Base-by-base conservation (phyloP, 1,284 basidiomycete genomes). In the Apiotrichum porosum region DNA sequence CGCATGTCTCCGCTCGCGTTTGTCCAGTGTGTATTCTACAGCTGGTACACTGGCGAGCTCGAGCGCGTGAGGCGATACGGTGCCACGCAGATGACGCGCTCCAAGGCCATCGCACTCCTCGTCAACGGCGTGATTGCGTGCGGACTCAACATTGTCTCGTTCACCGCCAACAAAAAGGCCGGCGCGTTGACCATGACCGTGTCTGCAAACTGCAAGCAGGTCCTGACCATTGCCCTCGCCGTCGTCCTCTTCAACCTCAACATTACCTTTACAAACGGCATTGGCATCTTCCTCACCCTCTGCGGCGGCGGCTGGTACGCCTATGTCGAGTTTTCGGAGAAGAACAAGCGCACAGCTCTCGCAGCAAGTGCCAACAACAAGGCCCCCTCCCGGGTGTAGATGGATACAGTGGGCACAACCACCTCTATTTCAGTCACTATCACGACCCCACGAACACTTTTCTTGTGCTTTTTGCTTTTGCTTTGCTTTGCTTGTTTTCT, bases 1-100 rank as follows among this genome's bases (percentile, higher is more conserved):
- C 81, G 85, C 41, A 85, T 89, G 79, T 87, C 85, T 0, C 91
- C 90, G 0, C 78, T 95, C 32, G 91, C 92, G 0, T 88, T 91
- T 70, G 76, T 88, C 40, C 86, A 94, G 68, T 92, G 90, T 60
- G 76, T 88, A 6, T 58, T 84, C 6, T 81, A 88, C 43, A 87
- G 87, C 1, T 80, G 84, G 62, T 72, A 80, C 42, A 83, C 82
- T 2, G 92, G 91, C 18, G 92, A 97, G 72, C 76, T 92, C 9
- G 78, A 79, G 6, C 75, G 78, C 3, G 82, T 89, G 26, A 72
- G 79, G 14, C 70, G 67, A 37, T 83, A 80, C 62, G 77, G 78
- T 14, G 68, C 74, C 9, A 73, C 71, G 21, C 76, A 82, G 61
- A 78, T 84, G 77, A 79, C 78, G 0, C 51, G 65, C 19, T 57